A percentile compares a stretch with the other conserved stretches of the same genome.
Evolutionary conservation across 768 basidiomycete species (phyloP).

Genomic region (Rhodocollybia butyracea): DNA sequence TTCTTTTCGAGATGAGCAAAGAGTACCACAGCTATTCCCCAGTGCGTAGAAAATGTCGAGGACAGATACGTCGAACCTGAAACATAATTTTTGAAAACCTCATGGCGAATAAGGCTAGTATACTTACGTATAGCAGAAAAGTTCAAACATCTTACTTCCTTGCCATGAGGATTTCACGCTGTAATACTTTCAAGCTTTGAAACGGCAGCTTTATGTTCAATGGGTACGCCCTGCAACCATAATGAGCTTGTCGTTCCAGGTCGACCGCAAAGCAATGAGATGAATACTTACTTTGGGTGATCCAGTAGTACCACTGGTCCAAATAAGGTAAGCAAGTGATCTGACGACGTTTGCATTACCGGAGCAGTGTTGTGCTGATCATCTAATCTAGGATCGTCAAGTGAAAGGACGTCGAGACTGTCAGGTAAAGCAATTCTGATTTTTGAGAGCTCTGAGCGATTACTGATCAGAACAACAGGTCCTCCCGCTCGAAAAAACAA

Average conservation of each 20-base stretch:
- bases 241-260: too few relatives aligned
- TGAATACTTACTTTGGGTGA: conserved; percentile 1
- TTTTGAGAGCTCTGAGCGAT: neutral
- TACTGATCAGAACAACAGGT: conserved; percentile 1
- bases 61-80: conserved; percentile 8
- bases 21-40: conserved; percentile 4
- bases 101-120: neutral
- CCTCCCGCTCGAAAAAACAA: conserved; percentile 5
- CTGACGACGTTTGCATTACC: neutral
- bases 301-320: conserved; percentile 10
- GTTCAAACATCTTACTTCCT: conserved; percentile 3
- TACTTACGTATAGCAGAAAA: conserved; percentile 10
- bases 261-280: too few relatives aligned
- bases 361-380: neutral
- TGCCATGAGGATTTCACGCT: neutral
- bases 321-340: conserved; percentile 4
- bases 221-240: conserved; percentile 8
- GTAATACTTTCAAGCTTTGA: conserved; percentile 4
- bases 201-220: conserved; percentile 8
- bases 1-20: conserved; percentile 1
- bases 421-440: neutral
- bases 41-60: conserved; percentile 6
- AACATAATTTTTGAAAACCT: neutral
- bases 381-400: conserved; percentile 1
- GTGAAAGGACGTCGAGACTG: neutral